Conservation (phyloP, 169 alveolate genomes). For the Perkinsus marinus region DNA sequence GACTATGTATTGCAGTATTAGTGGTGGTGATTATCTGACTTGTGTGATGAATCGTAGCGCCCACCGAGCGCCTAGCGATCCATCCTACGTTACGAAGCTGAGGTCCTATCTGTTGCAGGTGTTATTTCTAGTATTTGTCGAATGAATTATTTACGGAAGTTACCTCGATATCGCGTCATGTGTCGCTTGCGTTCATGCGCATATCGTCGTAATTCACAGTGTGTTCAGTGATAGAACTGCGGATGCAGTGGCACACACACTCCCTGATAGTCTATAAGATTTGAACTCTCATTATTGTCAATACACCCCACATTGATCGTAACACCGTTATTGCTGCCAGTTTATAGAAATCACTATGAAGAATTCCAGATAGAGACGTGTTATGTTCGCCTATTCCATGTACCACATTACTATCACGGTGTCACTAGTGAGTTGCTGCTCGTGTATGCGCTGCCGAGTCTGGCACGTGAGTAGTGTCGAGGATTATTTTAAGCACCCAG, state of each 20-base stretch:
- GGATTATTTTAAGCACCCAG: neutral
- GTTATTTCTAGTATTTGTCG: neutral
- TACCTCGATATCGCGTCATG: neutral
- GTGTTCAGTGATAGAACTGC: neutral
- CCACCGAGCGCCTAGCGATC: neutral
- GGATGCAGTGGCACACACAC: neutral
- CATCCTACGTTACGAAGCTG: neutral
- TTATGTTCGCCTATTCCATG: too few relatives aligned
- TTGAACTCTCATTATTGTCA: neutral
- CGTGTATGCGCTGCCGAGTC: neutral
- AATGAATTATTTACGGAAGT: neutral
- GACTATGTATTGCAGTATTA: neutral
- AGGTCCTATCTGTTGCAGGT: neutral
- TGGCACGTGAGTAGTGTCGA: neutral
- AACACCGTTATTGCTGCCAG: too few relatives aligned
- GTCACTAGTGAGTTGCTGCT: neutral
- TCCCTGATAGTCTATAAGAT: neutral
- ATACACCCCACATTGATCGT: too few relatives aligned
- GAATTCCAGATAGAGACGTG: too few relatives aligned
- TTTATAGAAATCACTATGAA: too few relatives aligned
- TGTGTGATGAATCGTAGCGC: neutral
- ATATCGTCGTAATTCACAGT: neutral
- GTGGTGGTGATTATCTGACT: neutral
- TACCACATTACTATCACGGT: neutral
- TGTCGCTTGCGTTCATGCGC: neutral